Evolutionary conservation across 805 yeast species (phyloP).

Genomic region (Cyberlindnera mississippiensis): DNA sequence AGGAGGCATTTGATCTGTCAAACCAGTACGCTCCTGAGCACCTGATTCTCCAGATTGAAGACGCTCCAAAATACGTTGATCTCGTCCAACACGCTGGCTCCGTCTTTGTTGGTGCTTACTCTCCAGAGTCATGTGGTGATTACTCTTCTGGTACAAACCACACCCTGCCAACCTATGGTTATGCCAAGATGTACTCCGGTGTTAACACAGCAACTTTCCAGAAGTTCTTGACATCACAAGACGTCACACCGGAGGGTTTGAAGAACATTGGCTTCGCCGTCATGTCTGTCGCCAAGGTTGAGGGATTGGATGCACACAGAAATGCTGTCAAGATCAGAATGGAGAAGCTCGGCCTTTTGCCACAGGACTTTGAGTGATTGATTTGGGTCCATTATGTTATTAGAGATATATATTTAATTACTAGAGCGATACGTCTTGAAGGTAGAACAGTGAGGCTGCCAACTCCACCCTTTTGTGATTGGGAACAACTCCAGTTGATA

Average conservation of each 20-base stretch:
- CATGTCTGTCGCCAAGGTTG: conserved; percentile 91
- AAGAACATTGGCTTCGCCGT: conserved; percentile 92
- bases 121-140: conserved; percentile 98
- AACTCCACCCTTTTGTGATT: too few relatives aligned
- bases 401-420: neutral
- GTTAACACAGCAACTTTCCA: conserved; percentile 95
- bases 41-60: conserved; percentile 81
- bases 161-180: conserved; percentile 97
- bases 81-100: conserved; percentile 91
- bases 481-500: too few relatives aligned
- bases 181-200: conserved; percentile 96
- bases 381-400: neutral
- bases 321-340: conserved; percentile 94
- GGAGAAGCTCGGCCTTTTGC: conserved; percentile 66
- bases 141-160: conserved; percentile 98
- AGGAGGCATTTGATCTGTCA: conserved; percentile 82
- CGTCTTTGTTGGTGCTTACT: conserved; percentile 91
- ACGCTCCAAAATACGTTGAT: conserved; percentile 70
- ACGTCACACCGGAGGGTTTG: conserved; percentile 81
- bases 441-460: too few relatives aligned
- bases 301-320: conserved; percentile 96
- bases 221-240: conserved; percentile 92
- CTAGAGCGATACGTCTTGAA: too few relatives aligned
- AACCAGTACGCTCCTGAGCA: conserved; percentile 98
- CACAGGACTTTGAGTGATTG: conserved; percentile 29